Conservation (phyloP, 2,329 filamentous ascomycete genomes). For the Pseudogymnoascus pannorum region DNA sequence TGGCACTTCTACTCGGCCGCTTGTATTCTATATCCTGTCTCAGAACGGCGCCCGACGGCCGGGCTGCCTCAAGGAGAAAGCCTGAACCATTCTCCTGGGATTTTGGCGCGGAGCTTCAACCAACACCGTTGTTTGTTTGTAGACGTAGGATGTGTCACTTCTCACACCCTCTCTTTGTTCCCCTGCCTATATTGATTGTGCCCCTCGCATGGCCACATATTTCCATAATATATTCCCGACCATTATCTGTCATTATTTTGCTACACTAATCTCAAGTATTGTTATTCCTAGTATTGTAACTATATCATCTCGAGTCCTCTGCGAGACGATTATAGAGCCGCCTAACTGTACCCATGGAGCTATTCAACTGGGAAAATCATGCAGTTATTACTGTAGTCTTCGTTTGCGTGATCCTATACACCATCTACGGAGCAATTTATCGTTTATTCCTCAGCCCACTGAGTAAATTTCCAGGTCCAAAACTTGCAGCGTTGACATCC, state of each 20-base stretch:
- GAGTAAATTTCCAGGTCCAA: constrained; percentile 22
- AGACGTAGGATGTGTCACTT: neutral
- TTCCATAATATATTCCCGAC: neutral
- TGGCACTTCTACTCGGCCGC: neutral
- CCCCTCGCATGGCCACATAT: neutral
- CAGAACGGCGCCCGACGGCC: neutral
- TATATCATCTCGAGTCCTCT: neutral
- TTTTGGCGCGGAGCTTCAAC: neutral
- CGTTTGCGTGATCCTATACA: neutral
- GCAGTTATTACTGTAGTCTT: neutral
- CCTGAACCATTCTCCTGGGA: neutral
- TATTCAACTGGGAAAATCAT: neutral
- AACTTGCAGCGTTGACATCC: constrained; percentile 19
- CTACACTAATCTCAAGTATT: neutral
- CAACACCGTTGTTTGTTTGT: neutral
- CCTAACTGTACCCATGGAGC: neutral
- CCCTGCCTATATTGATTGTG: neutral
- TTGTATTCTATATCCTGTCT: neutral
- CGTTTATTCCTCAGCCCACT: constrained; percentile 24
- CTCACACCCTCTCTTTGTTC: neutral
- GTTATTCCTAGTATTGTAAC: neutral
- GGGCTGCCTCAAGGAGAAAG: neutral
- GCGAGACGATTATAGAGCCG: neutral
- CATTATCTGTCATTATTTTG: neutral
- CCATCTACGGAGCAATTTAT: neutral